Base-by-base conservation (phyloP, 2,329 filamentous ascomycete species). In the Diaporthe eres region DNA sequence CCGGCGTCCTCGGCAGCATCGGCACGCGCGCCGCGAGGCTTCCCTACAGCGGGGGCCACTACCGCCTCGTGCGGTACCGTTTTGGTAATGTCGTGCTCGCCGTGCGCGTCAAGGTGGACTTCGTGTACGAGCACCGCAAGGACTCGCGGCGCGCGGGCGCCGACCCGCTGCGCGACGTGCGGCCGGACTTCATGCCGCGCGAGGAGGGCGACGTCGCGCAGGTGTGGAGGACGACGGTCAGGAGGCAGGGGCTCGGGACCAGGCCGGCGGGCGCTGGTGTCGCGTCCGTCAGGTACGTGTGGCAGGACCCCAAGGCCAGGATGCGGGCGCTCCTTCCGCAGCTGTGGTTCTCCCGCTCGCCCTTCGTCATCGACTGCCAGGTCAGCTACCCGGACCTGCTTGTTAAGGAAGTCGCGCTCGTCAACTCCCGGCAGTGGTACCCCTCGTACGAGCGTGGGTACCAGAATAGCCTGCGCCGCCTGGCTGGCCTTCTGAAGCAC, bases 291-390 rank as follows among this genome's bases (percentile, higher is more conserved):
- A 47, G 75, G 8, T 72, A 63, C 25, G 3, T 10, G 9, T 57
- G 60, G 12, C 37, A 70, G 60, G 60, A 63, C 25, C 15, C 5
- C 6, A 71, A 31, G 15, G 9, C 19, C 6, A 51, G 15, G 15
- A 31, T 75, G 15, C 37, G 37, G 3, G 28, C 37, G n/a, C 44
- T 73, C 44, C 51, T 75, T 13, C 58, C 72, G 7, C 34, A 22
- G 5, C 22, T 76, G n/a, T 76, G 75, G 75, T 76, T 76, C 51
- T 71, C 72, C 12, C 75, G 75, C 10, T 37, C 63, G 25, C 60
- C 75, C 10, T 75, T 76, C 6, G 49, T 76, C n/a, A n/a, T 72
- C 15, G 75, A 75, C 10, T 53, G 49, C n/a, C 42, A 72, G 9
- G 68, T 75, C 3, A 44, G 47, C 28, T 37, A 47, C 37, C 72